phyloP scores from a whole-genome alignment of 768 basidiomycete species.

The Myochromella boudieri region DNA sequence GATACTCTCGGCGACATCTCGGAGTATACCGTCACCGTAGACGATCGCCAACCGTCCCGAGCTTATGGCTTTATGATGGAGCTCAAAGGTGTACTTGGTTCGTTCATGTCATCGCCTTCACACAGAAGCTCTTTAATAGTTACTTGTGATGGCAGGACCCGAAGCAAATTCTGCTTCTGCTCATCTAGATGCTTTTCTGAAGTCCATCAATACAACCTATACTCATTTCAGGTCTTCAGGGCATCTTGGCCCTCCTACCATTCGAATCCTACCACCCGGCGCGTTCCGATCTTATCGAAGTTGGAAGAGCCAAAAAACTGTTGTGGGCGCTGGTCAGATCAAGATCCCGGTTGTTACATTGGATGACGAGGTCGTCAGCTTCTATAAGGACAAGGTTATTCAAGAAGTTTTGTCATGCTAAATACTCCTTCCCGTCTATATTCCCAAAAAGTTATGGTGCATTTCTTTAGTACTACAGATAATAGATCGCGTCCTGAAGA shows the following conservation, averaged over 20 bases:
- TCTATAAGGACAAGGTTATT: constrained; percentile 7
- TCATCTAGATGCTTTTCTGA: constrained; percentile 3
- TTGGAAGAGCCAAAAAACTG: constrained; percentile 7
- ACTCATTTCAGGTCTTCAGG: neutral
- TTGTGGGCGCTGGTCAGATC: constrained; percentile 10
- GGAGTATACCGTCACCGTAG: constrained; percentile 14
- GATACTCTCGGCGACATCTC: constrained; percentile 10
- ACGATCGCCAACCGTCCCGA: constrained; percentile 10
- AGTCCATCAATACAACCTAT: constrained; percentile 4
- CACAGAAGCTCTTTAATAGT: neutral
- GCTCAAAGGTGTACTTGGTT: constrained; percentile 7
- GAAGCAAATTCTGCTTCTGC: constrained; percentile 4
- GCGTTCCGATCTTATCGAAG: constrained; percentile 16
- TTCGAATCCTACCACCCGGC: constrained; percentile 14
- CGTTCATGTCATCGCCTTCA: neutral
- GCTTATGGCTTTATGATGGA: constrained; percentile 13
- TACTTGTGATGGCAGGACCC: neutral
- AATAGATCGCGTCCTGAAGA: no score
- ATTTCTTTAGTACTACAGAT: no score
- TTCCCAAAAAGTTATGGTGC: no score
- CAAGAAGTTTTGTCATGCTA: constrained; percentile 11
- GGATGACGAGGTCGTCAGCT: constrained; percentile 8
- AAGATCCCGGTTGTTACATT: constrained; percentile 9
- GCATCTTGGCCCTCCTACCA: constrained; percentile 5
- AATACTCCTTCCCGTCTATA: no score